Base-by-base conservation (phyloP, 192 early-diverging fungal species). In the Gigaspora rosea region DNA sequence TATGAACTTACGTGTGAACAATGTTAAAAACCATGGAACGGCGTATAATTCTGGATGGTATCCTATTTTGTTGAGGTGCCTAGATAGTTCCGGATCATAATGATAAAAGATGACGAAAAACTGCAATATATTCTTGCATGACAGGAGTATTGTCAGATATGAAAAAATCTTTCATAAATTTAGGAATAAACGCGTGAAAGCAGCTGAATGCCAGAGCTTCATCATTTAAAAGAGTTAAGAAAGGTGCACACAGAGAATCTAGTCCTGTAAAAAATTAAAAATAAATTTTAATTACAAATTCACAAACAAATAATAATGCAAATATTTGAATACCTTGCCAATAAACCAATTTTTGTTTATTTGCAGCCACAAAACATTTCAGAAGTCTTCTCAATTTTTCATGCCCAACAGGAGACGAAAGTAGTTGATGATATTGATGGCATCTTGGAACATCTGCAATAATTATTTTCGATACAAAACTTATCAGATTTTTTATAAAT, bases 1-100 rank as follows among this genome's bases (percentile, higher is more conserved):
- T 27, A 27, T 27, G 27, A 62, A 81, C 84, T 90, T 87, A 91
- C 91, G 92, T 9, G 93, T 91, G 79, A 92, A 95, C 33, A 95
- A 72, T 1, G 93, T 95, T 83, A 95, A 85, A n/a, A 95, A 91
- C 92, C 93, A 95, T 41, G 91, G 89, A 47, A 95, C 92, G 7
- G 92, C 93, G 79, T 91, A 95, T 27, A 95, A 80, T 36, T 94
- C 88, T 12, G 92, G 92, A 8, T 84, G 78, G 68, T 92, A 88
- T 0, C 87, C 88, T 66, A 93, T 89, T 27, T 74, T 79, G 47
- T 84, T 77, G 50, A 94, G 68, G 77, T 93, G 91, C 35, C 77
- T 80, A 0, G 92, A 89, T 0, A 95, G 81, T 67, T 90, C 88
- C 2, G 93, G 92, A 80, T 95, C 93, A 79, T 91, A 88, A 92